These are phyloP conservation scores for Lactifluus pinguis DNA, from an alignment of 768 basidiomycete species.

Conservation along the genomic window DNA sequence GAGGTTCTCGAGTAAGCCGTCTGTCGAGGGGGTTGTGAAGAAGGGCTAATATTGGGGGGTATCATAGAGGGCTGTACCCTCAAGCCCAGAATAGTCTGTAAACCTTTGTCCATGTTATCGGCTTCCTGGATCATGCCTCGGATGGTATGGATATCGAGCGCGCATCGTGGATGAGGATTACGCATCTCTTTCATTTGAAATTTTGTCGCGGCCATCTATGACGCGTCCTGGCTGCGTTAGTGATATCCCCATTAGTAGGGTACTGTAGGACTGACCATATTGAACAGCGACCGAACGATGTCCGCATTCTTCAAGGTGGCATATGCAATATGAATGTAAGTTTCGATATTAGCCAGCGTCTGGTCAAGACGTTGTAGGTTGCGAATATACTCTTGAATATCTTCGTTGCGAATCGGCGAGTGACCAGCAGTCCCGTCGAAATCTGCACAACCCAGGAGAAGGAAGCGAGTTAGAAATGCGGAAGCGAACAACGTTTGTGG, in stretches of 20 bases:
- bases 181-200: conserved; percentile 10
- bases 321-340: conserved; percentile 5
- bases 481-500: not conserved
- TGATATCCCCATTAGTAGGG: not conserved
- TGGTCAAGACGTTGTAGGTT: conserved; percentile 8
- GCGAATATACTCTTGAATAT: conserved; percentile 7
- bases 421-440: not conserved
- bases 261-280: not conserved
- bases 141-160: conserved; percentile 15
- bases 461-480: not conserved
- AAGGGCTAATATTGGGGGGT: not conserved
- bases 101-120: conserved; percentile 10
- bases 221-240: not conserved
- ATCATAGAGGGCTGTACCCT: not conserved
- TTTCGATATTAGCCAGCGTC: conserved; percentile 2
- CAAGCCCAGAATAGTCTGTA: not conserved
- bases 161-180: conserved; percentile 8
- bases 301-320: conserved; percentile 1
- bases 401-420: not conserved
- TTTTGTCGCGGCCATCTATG: conserved; percentile 6
- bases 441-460: not conserved
- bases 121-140: conserved; percentile 16
- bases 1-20: not conserved
- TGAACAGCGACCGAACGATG: not conserved
- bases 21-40: not conserved